These are phyloP conservation scores for Saturnispora kantuleensis DNA, from an alignment of 805 yeast genomes.

Conservation along the genomic window DNA sequence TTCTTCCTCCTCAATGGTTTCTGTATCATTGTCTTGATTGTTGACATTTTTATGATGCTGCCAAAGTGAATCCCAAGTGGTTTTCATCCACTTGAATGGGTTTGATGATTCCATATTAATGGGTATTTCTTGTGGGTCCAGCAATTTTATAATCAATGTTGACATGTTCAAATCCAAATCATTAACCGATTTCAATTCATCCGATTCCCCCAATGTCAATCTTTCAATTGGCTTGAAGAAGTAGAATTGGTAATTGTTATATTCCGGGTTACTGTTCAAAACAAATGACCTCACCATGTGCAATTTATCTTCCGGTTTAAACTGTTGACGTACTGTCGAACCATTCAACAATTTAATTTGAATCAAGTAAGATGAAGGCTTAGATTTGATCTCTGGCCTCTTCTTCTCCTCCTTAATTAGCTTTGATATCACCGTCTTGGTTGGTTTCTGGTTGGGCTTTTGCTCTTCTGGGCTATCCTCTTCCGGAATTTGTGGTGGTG, in stretches of 20 bases:
- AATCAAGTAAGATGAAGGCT: conserved; percentile 35
- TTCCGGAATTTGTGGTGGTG: no score
- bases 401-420: conserved; percentile 4
- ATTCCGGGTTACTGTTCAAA: conserved; percentile 37
- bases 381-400: conserved; percentile 11
- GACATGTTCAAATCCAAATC: conserved; percentile 57
- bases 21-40: not conserved
- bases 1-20: not conserved
- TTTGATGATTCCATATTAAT: conserved; percentile 4
- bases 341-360: conserved; percentile 61
- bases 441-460: not conserved
- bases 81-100: conserved; percentile 21
- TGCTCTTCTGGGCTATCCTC: no score
- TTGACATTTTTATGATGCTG: no score
- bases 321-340: conserved; percentile 40
- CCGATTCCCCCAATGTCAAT: conserved; percentile 49
- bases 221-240: conserved; percentile 50
- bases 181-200: conserved; percentile 45
- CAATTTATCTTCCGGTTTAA: conserved; percentile 37
- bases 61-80: conserved; percentile 14
- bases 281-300: conserved; percentile 54
- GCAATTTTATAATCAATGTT: conserved; percentile 62
- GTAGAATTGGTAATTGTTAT: conserved; percentile 38
- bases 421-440: not conserved
- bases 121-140: conserved; percentile 19